A percentile compares a stretch with the other conserved stretches of the same genome.
Evolutionary conservation across 805 yeast species (phyloP).

Genomic region (Pichia thaimueangensis): DNA sequence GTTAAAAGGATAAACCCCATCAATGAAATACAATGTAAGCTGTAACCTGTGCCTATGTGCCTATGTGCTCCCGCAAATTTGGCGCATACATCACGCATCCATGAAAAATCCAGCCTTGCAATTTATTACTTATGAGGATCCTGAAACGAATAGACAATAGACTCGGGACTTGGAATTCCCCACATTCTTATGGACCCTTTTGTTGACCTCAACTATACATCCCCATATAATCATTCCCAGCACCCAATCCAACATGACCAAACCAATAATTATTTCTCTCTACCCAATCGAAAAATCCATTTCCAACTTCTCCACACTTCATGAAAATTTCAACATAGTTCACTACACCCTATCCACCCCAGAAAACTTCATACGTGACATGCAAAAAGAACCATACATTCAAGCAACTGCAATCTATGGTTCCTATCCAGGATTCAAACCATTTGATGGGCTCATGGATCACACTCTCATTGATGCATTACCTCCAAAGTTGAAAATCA

Average conservation of each 20-base stretch:
- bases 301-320: slow-evolving; percentile 41
- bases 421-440: slow-evolving; percentile 44
- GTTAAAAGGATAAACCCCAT: too few species aligned
- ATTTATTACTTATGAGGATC: too few species aligned
- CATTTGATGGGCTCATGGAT: slow-evolving; percentile 38
- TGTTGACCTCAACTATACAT: too few species aligned
- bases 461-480: slow-evolving; percentile 35
- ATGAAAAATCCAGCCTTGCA: too few species aligned
- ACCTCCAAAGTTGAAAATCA: slow-evolving; percentile 39
- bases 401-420: slow-evolving; percentile 44
- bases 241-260: neutral
- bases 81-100: too few species aligned
- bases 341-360: slow-evolving; percentile 36
- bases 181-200: too few species aligned
- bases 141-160: too few species aligned
- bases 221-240: too few species aligned
- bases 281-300: slow-evolving; percentile 43
- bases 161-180: too few species aligned
- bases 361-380: slow-evolving; percentile 35
- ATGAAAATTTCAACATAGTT: slow-evolving; percentile 34
- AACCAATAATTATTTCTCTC: slow-evolving; percentile 36
- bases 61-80: too few species aligned
- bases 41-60: too few species aligned
- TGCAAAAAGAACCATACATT: slow-evolving; percentile 28
- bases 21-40: too few species aligned